These are phyloP conservation scores for Vanrija sp. DNA, from an alignment of 1,284 basidiomycete species.

Conservation along the genomic window DNA sequence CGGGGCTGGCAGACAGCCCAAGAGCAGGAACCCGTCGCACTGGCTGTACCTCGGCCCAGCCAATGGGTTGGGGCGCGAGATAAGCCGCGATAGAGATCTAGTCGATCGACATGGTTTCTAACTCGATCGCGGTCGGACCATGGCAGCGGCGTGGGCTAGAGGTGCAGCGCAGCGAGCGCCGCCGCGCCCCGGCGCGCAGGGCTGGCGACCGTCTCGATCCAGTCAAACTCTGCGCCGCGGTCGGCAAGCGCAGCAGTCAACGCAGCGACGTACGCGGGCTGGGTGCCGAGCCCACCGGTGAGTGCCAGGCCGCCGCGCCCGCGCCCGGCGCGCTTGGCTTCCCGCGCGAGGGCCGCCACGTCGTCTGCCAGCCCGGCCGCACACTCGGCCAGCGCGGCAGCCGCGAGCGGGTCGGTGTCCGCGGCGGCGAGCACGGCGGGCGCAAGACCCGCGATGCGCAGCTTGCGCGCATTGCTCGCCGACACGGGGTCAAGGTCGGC, in stretches of 20 bases:
- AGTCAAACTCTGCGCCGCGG: background rate
- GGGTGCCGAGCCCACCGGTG: slow-evolving; percentile 44
- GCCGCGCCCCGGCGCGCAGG: background rate
- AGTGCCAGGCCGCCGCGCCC: slow-evolving; percentile 59
- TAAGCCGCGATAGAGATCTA: too few relatives aligned
- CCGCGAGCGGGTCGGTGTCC: slow-evolving; percentile 59
- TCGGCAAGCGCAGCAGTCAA: background rate
- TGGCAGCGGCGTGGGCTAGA: too few relatives aligned
- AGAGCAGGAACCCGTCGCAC: too few relatives aligned
- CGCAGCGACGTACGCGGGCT: slow-evolving; percentile 27
- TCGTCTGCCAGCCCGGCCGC: slow-evolving; percentile 60
- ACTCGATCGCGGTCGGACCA: too few relatives aligned
- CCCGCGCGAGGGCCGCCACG: slow-evolving; percentile 57
- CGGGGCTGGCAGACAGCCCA: too few relatives aligned
- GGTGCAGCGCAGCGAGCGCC: background rate
- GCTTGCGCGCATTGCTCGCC: slow-evolving; percentile 55
- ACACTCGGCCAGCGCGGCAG: slow-evolving; percentile 54
- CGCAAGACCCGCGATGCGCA: slow-evolving; percentile 64
- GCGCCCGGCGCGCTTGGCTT: slow-evolving; percentile 27
- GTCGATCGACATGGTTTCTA: too few relatives aligned
- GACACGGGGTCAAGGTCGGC: slow-evolving; percentile 8
- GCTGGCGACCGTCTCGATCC: background rate
- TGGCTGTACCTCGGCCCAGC: too few relatives aligned
- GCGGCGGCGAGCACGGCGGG: slow-evolving; percentile 69
- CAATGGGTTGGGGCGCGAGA: too few relatives aligned